A percentile compares a stretch with the other conserved stretches of the same genome.
phyloP scores from a whole-genome alignment of 129 eudicot species.

The Flaveria brownii region DNA sequence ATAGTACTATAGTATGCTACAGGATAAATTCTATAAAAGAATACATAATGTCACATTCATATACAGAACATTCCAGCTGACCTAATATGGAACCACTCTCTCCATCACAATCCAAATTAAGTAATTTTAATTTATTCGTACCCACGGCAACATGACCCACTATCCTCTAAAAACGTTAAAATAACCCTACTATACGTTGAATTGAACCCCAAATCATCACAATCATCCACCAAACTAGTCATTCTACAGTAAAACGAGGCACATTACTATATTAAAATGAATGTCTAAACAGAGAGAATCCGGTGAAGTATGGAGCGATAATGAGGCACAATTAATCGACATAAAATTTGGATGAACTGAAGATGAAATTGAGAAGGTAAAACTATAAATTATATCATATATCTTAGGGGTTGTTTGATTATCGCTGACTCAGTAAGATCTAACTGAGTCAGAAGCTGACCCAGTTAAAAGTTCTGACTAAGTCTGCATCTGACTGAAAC shows the following conservation, averaged over 20 bases:
- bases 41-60: conserved; percentile 26
- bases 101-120: conserved; percentile 24
- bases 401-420: not conserved
- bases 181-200: not conserved
- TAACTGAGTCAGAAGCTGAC: no score
- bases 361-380: conserved; percentile 15
- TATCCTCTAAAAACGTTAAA: not conserved
- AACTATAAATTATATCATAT: not conserved
- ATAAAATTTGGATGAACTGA: not conserved
- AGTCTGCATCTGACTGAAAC: no score
- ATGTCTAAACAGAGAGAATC: not conserved
- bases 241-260: not conserved
- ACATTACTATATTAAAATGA: not conserved
- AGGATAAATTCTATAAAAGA: not conserved
- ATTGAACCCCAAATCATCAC: not conserved
- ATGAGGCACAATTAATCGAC: not conserved
- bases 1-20: not conserved
- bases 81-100: conserved; percentile 23
- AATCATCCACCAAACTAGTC: not conserved
- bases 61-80: conserved; percentile 37
- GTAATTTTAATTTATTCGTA: not conserved
- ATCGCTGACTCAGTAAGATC: no score
- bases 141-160: conserved; percentile 16
- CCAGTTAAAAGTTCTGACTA: no score
- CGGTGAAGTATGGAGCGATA: not conserved